These are phyloP conservation scores for Agrostemma githago DNA, from an alignment of 148 eudicot species.

Conservation along the genomic window DNA sequence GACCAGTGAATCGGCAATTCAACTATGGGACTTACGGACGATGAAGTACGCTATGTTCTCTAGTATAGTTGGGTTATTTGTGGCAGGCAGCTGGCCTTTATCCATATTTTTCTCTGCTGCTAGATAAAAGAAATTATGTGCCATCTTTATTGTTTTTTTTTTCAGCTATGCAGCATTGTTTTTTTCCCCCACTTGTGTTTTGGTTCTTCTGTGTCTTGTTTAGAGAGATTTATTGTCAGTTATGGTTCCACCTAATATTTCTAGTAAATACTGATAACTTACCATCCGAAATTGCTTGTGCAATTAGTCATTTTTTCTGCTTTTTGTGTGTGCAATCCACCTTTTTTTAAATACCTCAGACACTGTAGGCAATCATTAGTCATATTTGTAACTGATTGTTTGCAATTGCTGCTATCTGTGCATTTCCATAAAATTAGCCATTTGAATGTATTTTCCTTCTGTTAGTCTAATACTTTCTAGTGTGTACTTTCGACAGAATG, in stretches of 20 bases:
- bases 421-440: not conserved
- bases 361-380: not conserved
- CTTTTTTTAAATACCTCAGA: not conserved
- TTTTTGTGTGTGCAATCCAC: not conserved
- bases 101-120: not conserved
- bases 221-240: not conserved
- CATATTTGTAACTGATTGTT: not conserved
- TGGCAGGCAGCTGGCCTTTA: conserved; percentile 1
- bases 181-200: not conserved
- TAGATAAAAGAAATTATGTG: conserved; percentile 5
- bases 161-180: not conserved
- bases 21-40: conserved; percentile 85
- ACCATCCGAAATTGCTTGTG: not conserved
- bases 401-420: conserved; percentile 1
- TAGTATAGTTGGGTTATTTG: conserved; percentile 12
- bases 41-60: conserved; percentile 65
- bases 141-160: not conserved
- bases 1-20: conserved; percentile 81
- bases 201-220: not conserved
- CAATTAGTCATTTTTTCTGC: not conserved
- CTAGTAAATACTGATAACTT: not conserved
- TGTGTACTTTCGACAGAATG: conserved; percentile 55
- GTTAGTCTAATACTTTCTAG: conserved; percentile 7
- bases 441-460: not conserved
- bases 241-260: not conserved